Evolutionary conservation across 1,284 basidiomycete species (phyloP).

Genomic region (Melampsora abietis-canadensis): DNA sequence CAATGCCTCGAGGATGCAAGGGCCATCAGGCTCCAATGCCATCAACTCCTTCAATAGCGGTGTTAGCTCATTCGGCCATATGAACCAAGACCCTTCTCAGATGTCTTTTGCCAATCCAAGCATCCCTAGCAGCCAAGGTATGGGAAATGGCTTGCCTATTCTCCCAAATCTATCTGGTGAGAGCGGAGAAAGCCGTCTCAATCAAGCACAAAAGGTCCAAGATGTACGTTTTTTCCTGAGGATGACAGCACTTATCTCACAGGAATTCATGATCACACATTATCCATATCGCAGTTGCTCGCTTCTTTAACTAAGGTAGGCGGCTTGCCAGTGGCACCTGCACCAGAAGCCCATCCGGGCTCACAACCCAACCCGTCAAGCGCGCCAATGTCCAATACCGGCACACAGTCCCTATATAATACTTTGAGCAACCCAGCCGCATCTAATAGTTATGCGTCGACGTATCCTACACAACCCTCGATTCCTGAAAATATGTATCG

Average conservation of each 20-base stretch:
- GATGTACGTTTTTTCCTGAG: slow-evolving; percentile 56
- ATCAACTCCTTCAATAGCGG: too few species aligned
- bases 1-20: too few species aligned
- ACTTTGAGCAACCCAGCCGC: background rate
- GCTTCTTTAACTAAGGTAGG: slow-evolving; percentile 71
- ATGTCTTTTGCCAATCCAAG: slow-evolving; percentile 56
- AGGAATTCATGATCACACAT: slow-evolving; percentile 1
- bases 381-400: background rate
- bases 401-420: background rate
- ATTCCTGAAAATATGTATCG: background rate
- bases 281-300: slow-evolving; percentile 57
- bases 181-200: slow-evolving; percentile 66
- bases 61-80: slow-evolving; percentile 51
- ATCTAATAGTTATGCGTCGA: background rate
- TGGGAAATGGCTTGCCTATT: slow-evolving; percentile 48
- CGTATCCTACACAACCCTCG: background rate
- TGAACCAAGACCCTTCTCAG: slow-evolving; percentile 54
- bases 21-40: too few species aligned
- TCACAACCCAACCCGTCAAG: slow-evolving; percentile 20
- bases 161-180: slow-evolving; percentile 51
- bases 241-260: background rate
- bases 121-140: slow-evolving; percentile 22
- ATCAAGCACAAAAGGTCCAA: slow-evolving; percentile 75
- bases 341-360: slow-evolving; percentile 27
- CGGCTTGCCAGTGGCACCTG: slow-evolving; percentile 38